These are phyloP conservation scores for Aspergillus nanangensis DNA, from an alignment of 495 filamentous ascomycete species.

Conservation along the genomic window DNA sequence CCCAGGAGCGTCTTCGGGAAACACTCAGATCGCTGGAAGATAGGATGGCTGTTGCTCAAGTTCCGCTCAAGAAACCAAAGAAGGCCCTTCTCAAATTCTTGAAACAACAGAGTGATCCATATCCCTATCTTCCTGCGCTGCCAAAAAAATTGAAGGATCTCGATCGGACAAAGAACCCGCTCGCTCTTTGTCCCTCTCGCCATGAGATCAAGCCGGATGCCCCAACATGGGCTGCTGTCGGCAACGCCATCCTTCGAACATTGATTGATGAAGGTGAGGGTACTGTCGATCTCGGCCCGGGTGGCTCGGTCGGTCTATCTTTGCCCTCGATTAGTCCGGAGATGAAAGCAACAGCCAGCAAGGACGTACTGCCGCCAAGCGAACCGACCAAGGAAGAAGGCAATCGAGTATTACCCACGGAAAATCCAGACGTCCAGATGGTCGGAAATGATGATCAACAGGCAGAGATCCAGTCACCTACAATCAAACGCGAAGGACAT, in stretches of 20 bases:
- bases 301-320: conserved; percentile 31
- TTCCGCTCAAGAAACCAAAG: conserved; percentile 59
- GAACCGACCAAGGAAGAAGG: conserved; percentile 13
- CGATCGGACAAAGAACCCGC: conserved; percentile 20
- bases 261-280: conserved; percentile 41
- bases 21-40: conserved; percentile 68
- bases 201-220: conserved; percentile 27
- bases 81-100: conserved; percentile 60
- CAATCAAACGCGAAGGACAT: conserved; percentile 10
- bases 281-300: conserved; percentile 27
- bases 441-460: conserved; percentile 9
- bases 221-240: conserved; percentile 51
- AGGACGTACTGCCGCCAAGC: conserved; percentile 6
- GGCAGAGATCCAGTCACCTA: conserved; percentile 3
- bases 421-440: conserved; percentile 12
- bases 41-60: conserved; percentile 59
- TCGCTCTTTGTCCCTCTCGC: conserved; percentile 23
- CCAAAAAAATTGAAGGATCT: conserved; percentile 30
- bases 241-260: conserved; percentile 53
- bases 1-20: conserved; percentile 69
- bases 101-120: conserved; percentile 66
- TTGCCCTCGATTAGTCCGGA: conserved; percentile 26
- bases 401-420: neutral
- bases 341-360: conserved; percentile 9
- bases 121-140: conserved; percentile 66